Conservation (phyloP, 257 asterid species). For the Jacaranda mimosifolia region DNA sequence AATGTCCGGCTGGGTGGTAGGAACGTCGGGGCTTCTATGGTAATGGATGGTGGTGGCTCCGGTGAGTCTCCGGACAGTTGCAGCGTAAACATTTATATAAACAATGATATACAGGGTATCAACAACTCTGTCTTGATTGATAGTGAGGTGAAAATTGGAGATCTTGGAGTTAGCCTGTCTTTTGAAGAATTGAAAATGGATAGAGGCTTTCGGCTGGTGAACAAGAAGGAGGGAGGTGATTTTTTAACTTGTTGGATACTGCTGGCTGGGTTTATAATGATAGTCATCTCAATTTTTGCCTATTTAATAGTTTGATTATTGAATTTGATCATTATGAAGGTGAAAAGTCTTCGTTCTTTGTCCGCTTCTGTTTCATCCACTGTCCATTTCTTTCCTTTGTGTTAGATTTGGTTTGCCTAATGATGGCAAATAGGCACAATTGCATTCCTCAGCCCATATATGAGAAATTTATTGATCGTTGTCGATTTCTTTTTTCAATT, state of each 20-base stretch:
- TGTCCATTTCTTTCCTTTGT: too few species aligned
- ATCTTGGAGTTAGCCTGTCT: slow-evolving; percentile 64
- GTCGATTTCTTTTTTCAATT: too few species aligned
- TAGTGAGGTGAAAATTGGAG: slow-evolving; percentile 70
- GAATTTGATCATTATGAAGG: background rate
- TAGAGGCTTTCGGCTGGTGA: slow-evolving; percentile 50
- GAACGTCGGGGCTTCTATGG: slow-evolving; percentile 56
- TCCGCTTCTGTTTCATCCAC: background rate
- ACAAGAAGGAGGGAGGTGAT: slow-evolving; percentile 43
- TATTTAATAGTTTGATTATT: slow-evolving; percentile 37
- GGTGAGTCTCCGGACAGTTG: slow-evolving; percentile 60
- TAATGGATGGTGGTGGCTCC: slow-evolving; percentile 28
- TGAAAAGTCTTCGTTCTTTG: background rate
- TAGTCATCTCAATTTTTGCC: slow-evolving; percentile 41
- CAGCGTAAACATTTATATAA: slow-evolving; percentile 74
- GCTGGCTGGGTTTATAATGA: slow-evolving; percentile 38
- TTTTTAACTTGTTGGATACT: slow-evolving; percentile 34
- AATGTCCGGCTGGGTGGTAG: slow-evolving; percentile 49
- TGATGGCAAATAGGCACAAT: too few species aligned
- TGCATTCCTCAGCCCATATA: too few species aligned
- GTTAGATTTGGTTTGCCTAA: too few species aligned
- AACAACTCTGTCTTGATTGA: slow-evolving; percentile 79
- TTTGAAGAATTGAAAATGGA: slow-evolving; percentile 65
- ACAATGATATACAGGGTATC: slow-evolving; percentile 77
- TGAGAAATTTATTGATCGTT: too few species aligned